Evolutionary conservation across 1,139 yeast species (phyloP).

Genomic region (Yamadazyma jaroonii): DNA sequence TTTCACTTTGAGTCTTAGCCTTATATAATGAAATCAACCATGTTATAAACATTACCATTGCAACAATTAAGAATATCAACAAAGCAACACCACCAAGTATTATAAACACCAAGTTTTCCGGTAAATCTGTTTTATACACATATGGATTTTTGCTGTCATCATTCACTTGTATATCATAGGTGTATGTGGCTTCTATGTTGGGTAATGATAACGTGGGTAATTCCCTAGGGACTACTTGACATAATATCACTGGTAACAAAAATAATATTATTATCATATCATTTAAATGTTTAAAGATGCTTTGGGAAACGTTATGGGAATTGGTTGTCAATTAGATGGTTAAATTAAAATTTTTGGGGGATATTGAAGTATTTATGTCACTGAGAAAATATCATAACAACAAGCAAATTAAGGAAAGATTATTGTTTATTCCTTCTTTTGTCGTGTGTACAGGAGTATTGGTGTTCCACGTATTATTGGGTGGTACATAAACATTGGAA

Average conservation of each 20-base stretch:
- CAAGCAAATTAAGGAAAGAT: too few species aligned
- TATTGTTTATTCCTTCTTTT: conserved; percentile 1
- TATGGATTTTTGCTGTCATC: conserved; percentile 29
- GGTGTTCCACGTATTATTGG: conserved; percentile 1
- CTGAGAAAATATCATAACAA: background rate
- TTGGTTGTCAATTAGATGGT: too few species aligned
- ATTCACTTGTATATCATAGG: conserved; percentile 10
- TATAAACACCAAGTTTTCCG: conserved; percentile 42
- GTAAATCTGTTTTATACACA: conserved; percentile 21
- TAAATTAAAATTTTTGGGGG: too few species aligned
- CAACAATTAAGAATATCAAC: conserved; percentile 20
- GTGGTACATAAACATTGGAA: background rate
- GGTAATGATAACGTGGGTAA: conserved; percentile 12
- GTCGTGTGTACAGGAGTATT: conserved; percentile 1
- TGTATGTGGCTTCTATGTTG: conserved; percentile 8
- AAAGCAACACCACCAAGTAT: conserved; percentile 38
- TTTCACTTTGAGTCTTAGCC: conserved; percentile 40
- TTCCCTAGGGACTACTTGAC: conserved; percentile 6
- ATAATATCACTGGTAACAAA: background rate
- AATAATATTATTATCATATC: background rate
- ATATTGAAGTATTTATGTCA: background rate
- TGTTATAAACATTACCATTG: conserved; percentile 17
- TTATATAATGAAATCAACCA: conserved; percentile 22
- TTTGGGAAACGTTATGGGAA: too few species aligned
- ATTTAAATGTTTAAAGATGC: background rate